These are phyloP conservation scores for Tetrahymena thermophila DNA, from an alignment of 73 alveolate genomes.

Conservation along the genomic window DNA sequence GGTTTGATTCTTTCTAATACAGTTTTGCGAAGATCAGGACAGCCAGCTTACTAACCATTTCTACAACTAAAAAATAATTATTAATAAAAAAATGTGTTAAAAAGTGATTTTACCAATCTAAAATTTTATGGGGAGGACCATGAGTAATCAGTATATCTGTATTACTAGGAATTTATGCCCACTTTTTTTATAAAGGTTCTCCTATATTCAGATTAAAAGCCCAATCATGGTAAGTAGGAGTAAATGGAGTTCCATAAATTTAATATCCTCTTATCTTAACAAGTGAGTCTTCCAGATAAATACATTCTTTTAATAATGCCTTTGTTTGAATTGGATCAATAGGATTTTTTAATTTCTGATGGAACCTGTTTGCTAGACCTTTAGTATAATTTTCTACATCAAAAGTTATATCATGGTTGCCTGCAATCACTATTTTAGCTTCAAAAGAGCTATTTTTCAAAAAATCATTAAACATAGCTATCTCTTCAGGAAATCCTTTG, in stretches of 20 bases:
- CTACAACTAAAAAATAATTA: not conserved
- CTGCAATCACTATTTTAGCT: conserved; percentile 32
- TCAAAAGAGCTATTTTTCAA: not conserved
- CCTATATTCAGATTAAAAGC: conserved; percentile 20
- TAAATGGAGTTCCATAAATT: conserved; percentile 28
- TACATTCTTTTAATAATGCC: not conserved
- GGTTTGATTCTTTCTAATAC: conserved; percentile 16
- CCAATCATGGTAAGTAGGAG: conserved; percentile 23
- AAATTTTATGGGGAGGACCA: conserved; percentile 29
- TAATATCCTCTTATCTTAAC: not conserved
- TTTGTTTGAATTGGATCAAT: not conserved
- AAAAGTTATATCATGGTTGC: conserved; percentile 37
- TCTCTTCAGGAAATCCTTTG: conserved; percentile 3
- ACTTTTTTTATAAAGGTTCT: not conserved
- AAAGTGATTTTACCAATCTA: not conserved
- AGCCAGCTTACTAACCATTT: conserved; percentile 7
- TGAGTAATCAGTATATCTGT: conserved; percentile 39
- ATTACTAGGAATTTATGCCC: conserved; percentile 27
- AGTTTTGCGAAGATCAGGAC: not conserved
- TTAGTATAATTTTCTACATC: conserved; percentile 1
- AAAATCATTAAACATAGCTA: not conserved
- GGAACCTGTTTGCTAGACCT: not conserved
- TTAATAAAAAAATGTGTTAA: not conserved
- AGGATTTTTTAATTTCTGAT: not conserved
- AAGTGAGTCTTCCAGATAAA: conserved; percentile 13